A percentile compares a stretch with the other conserved stretches of the same genome.
Evolutionary conservation across 805 yeast genomes (phyloP).

Genomic region (Pichia kluyveri): DNA sequence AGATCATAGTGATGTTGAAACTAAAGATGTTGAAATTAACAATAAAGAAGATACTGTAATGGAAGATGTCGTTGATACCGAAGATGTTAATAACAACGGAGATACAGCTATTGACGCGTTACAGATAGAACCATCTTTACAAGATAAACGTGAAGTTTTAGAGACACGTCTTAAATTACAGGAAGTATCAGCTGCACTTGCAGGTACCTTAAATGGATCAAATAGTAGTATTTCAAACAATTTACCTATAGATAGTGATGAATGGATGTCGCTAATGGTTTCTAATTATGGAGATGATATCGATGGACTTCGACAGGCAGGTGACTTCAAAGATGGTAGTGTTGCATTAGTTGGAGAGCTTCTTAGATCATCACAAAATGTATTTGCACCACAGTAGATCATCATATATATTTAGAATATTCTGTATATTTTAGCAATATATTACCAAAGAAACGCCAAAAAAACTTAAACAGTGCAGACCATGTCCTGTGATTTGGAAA

Average conservation of each 20-base stretch:
- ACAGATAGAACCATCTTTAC: background rate
- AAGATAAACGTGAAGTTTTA: conserved; percentile 1
- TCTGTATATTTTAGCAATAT: too few species aligned
- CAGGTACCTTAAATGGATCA: background rate
- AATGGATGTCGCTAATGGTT: conserved; percentile 32
- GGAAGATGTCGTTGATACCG: background rate
- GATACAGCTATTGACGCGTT: background rate
- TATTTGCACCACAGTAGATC: background rate
- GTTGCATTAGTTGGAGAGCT: conserved; percentile 15
- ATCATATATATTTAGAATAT: too few species aligned
- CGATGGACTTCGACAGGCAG: conserved; percentile 48
- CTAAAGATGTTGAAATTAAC: background rate
- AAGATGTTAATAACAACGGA: background rate
- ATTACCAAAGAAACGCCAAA: too few species aligned
- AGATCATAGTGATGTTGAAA: conserved; percentile 1
- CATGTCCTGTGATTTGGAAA: background rate
- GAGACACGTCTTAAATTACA: conserved; percentile 1
- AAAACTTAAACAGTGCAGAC: too few species aligned
- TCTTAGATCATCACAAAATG: conserved; percentile 2
- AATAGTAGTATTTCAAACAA: background rate
- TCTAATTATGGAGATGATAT: conserved; percentile 52
- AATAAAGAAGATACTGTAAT: background rate
- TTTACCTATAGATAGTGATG: conserved; percentile 1
- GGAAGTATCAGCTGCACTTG: background rate
- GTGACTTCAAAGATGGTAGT: conserved; percentile 40